phyloP scores from a whole-genome alignment of 2,329 filamentous ascomycete genomes.

The Fusarium odoratissimum region DNA sequence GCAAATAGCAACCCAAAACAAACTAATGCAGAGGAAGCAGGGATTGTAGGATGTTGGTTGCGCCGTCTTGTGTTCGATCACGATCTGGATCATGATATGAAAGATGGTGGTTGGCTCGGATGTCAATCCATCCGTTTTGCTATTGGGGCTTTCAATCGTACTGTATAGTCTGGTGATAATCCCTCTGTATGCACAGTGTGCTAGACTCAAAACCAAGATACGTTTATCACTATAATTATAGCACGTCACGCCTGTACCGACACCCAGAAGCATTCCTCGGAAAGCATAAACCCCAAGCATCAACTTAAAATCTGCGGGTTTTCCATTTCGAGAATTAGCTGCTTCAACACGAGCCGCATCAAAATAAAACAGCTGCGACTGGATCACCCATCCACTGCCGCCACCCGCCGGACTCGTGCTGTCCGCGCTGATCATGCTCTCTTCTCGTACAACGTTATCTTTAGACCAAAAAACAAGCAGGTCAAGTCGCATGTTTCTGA shows the following conservation, averaged over 20 bases:
- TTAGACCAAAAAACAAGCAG: slow-evolving; percentile 3
- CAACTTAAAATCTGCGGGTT: slow-evolving; percentile 16
- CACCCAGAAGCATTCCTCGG: not conserved
- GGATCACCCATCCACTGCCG: slow-evolving; percentile 14
- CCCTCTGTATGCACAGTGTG: slow-evolving; percentile 22
- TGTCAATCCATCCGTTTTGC: slow-evolving; percentile 17
- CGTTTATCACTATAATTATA: slow-evolving; percentile 1
- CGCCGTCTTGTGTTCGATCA: slow-evolving; percentile 17
- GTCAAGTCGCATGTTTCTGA: not conserved
- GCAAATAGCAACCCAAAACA: slow-evolving; percentile 10
- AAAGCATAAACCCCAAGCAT: slow-evolving; percentile 7
- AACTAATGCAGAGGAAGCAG: slow-evolving; percentile 24
- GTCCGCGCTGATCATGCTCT: slow-evolving; percentile 25
- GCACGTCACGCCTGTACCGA: not conserved
- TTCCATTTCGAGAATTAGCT: slow-evolving; percentile 29
- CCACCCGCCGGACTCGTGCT: slow-evolving; percentile 27
- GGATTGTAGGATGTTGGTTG: slow-evolving; percentile 28
- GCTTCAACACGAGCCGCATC: slow-evolving; percentile 32
- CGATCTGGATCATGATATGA: slow-evolving; percentile 35
- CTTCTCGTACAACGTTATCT: slow-evolving; percentile 25
- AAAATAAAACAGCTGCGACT: slow-evolving; percentile 15
- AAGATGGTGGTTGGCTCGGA: slow-evolving; percentile 32
- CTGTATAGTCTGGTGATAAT: slow-evolving; percentile 4
- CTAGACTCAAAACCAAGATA: not conserved
- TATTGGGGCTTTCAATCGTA: not conserved